Evolutionary conservation across 2,329 filamentous ascomycete species (phyloP), one percentile per base, ranked within the genome.

Genomic region (Knufia petricola): DNA sequence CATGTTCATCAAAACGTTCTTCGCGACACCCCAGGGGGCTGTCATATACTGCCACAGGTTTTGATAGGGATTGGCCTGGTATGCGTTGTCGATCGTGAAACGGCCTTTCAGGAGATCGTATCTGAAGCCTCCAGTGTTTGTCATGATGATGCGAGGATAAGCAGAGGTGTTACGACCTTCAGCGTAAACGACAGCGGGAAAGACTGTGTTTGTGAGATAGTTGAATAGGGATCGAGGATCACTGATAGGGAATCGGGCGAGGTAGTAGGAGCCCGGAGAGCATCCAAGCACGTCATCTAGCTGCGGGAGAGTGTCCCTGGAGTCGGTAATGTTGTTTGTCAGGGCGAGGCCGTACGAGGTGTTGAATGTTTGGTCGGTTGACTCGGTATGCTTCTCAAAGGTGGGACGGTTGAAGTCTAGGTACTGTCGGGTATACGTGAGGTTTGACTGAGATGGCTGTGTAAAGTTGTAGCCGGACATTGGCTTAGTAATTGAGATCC

Each of bases 331-430:
- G 6, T 72, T 66, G 2, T 63, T 56, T 0, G 74, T 74, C 2
- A 77, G 68, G 0, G 59, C 57, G 17, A 67, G 48, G 20, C 78
- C 78, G 8, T 69, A 63, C 21, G 63, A 56, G 7, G 69, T 74
- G 56, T 79, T 75, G 46, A 78, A 78, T 0, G 64, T 66, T 26
- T 47, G 32, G 32, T 64, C 58, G 40, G 74, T 70, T 39, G 70
- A 73, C 34, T 69, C 70, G n/a, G 78, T 73, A 59, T 84, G 81
- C 58, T 79, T 82, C 50, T 75, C 70, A 56, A 84, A 83, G 0
- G 78, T 81, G n/a, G 72, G 66, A 3, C 78, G 73, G 61, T 84
- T 84, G 75, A 79, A 84, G 64, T 85, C 81, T 8, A 85, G 69
- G 58, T 83, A 84, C 20, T 80, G 72, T 6, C 81, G 74, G 2